Evolutionary conservation across 352 stramenopile species (phyloP), one percentile per base, ranked within the genome.

Genomic region (Phytopythium litorale): DNA sequence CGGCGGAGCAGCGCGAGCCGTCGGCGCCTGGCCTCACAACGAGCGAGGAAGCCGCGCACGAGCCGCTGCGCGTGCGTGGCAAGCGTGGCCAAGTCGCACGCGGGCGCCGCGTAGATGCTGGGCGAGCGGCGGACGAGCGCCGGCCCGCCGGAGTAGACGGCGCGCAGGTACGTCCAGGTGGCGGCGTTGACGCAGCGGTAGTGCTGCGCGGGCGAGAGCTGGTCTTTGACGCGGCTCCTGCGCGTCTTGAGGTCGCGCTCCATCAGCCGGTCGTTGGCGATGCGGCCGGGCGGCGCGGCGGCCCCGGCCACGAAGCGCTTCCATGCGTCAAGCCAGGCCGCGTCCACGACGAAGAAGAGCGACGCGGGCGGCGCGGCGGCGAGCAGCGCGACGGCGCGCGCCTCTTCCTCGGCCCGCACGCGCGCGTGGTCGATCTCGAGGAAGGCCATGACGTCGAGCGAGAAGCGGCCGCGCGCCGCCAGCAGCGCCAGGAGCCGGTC

Each of bases 361-460:
- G 28, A 11, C 25, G 23, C 4, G 21, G 32, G 8, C 49, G 65
- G 68, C 0, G 25, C 51, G 18, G 60, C 60, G 1, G 75, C 62
- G 6, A 91, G 46, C 9, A 68, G 61, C 6, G 84, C 72, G 0
- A 83, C 54, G 4, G 75, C 75, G 16, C 87, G 56, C 15, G 73
- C 81, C 66, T 91, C 79, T 68, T 91, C 79, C 62, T 91, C 76
- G 4, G 69, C 74, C 0, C 81, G 77, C 2, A 89, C 62, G 18
- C 63, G 58, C 33, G 70, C 32, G 53, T 73, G 76, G 54, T 89
- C 76, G 48, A 91, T 78, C 30, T 86, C 82, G 2, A 91, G 70
- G 65, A 89, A 91, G 21, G 68, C 69, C 79, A 89, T 87, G 28
- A 91, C 71, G 66, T 91, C 78, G 1, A 83, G 48, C 0, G 79